phyloP scores from a whole-genome alignment of 176 grass and related monocot genomes.

The Ampelocalamus luodianensis region DNA sequence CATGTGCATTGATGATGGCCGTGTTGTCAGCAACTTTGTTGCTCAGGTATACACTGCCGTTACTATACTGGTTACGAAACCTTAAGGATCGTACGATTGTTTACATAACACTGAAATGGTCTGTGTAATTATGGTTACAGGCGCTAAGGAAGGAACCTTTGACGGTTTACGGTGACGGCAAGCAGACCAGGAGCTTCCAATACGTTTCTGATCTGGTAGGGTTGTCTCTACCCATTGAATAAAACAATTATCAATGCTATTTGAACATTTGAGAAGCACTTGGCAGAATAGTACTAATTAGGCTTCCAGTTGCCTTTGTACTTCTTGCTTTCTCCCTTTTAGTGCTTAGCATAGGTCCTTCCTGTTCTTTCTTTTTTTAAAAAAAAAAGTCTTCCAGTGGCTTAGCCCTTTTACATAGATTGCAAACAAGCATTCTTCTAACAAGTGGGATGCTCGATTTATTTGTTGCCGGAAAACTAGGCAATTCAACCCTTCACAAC shows the following conservation, averaged over 20 bases:
- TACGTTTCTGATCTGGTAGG: slow-evolving; percentile 90
- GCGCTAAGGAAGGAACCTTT: slow-evolving; percentile 83
- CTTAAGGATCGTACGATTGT: background rate
- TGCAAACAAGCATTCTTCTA: background rate
- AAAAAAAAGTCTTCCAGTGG: too few species aligned
- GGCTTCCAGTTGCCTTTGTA: too few species aligned
- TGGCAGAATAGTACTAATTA: background rate
- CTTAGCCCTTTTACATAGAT: background rate
- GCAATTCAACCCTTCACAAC: background rate
- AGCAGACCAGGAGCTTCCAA: slow-evolving; percentile 97
- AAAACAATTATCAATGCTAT: background rate
- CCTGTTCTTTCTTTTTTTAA: too few species aligned
- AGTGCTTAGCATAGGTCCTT: too few species aligned
- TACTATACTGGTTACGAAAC: background rate
- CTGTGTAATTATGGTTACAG: slow-evolving; percentile 41
- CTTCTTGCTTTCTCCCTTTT: too few species aligned
- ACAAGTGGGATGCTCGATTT: background rate
- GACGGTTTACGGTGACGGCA: slow-evolving; percentile 94
- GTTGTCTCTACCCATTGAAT: background rate
- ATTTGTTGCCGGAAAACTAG: background rate
- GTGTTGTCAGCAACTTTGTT: slow-evolving; percentile 96
- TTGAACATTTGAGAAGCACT: slow-evolving; percentile 3
- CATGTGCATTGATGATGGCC: slow-evolving; percentile 97
- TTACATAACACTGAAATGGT: slow-evolving; percentile 30
- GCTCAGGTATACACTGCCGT: slow-evolving; percentile 60